These are phyloP conservation scores for Talaromyces rugulosus DNA, from an alignment of 2,329 filamentous ascomycete species.

Conservation along the genomic window DNA sequence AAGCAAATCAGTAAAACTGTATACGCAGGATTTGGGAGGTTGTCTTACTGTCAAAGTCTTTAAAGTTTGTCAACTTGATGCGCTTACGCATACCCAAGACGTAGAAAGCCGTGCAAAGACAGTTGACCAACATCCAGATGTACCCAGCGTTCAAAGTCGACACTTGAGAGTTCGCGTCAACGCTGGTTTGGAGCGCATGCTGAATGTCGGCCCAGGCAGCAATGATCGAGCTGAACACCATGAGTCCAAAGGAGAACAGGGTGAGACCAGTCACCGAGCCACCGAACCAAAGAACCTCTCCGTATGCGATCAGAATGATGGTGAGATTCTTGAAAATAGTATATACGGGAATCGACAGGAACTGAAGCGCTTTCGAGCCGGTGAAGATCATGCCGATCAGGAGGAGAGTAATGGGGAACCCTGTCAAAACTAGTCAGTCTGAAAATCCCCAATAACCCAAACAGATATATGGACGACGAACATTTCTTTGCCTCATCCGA, in stretches of 20 bases:
- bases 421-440: constrained; percentile 40
- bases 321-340: constrained; percentile 99
- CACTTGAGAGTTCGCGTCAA: constrained; percentile 67
- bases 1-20: constrained; percentile 16
- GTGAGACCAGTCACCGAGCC: constrained; percentile 83
- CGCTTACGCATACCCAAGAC: constrained; percentile 93
- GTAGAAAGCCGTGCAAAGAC: constrained; percentile 87
- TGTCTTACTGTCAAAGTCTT: constrained; percentile 94
- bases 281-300: constrained; percentile 97
- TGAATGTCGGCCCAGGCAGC: constrained; percentile 97
- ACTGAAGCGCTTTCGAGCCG: constrained; percentile 90
- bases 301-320: constrained; percentile 97
- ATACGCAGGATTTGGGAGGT: not conserved
- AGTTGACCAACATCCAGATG: constrained; percentile 97
- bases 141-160: constrained; percentile 93
- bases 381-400: constrained; percentile 99
- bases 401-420: constrained; percentile 94
- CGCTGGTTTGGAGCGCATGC: constrained; percentile 66
- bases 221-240: constrained; percentile 91
- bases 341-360: constrained; percentile 94
- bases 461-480: constrained; percentile 44
- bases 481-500: constrained; percentile 87
- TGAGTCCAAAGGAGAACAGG: constrained; percentile 89
- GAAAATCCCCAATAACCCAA: not conserved
- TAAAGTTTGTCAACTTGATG: constrained; percentile 99